Percentiles rank a stretch among this genome's conserved stretches.
Conservation (phyloP, 257 asterid genomes). For the Datura wrightii region DNA sequence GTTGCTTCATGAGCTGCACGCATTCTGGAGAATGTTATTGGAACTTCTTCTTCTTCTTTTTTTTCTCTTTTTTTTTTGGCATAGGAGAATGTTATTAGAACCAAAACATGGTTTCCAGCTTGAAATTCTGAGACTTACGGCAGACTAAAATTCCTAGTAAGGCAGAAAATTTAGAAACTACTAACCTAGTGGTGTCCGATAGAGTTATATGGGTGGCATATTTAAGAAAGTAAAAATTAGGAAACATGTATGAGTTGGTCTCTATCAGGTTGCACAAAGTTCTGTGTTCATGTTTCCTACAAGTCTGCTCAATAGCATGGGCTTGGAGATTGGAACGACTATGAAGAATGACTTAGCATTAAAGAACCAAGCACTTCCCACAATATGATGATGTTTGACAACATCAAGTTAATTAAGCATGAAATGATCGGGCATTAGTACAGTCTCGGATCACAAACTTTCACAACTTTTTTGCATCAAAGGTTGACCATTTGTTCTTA, state of each 20-base stretch:
- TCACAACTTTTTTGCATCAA: neutral
- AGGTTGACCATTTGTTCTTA: neutral
- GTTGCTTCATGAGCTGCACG: neutral
- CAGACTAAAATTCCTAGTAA: neutral
- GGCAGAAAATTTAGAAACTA: neutral
- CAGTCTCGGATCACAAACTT: neutral
- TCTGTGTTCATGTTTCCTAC: conserved; percentile 22
- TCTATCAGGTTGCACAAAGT: neutral
- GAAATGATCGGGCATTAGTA: neutral
- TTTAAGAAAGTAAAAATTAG: neutral
- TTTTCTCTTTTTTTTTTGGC: too few relatives aligned
- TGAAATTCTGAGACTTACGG: neutral
- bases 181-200: neutral
- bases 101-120: neutral
- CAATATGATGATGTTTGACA: conserved; percentile 10
- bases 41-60: neutral
- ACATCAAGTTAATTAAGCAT: conserved; percentile 14
- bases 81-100: neutral
- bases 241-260: conserved; percentile 1
- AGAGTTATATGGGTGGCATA: neutral
- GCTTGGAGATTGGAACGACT: neutral
- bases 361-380: neutral
- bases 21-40: conserved; percentile 8
- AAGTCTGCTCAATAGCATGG: conserved; percentile 2
- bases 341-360: neutral